A percentile compares a stretch with the other conserved stretches of the same genome.
These are phyloP conservation scores for Trichomonas vaginalis DNA, from an alignment of 208 protist genomes.

Conservation along the genomic window DNA sequence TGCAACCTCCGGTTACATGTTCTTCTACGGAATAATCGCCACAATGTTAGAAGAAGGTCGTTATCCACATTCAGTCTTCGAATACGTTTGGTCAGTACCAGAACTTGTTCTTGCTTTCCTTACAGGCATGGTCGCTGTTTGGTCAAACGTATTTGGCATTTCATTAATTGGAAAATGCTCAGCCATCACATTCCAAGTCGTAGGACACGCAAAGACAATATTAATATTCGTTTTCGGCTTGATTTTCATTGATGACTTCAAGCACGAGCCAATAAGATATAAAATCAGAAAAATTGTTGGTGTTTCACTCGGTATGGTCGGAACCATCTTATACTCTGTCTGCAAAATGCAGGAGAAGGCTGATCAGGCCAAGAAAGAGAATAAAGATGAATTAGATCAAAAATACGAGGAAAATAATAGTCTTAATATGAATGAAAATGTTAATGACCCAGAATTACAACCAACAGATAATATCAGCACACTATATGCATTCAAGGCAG, in stretches of 20 bases:
- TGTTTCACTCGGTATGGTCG: neutral
- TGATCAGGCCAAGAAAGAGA: neutral
- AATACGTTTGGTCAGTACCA: neutral
- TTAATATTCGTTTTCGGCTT: conserved; percentile 24
- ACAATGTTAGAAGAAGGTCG: neutral
- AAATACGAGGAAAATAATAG: too few species aligned
- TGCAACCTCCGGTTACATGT: neutral
- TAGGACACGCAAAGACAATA: conserved; percentile 27
- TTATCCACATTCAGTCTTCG: neutral
- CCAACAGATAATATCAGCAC: too few species aligned
- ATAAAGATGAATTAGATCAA: too few species aligned
- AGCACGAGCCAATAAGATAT: neutral
- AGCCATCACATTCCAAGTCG: conserved; percentile 29
- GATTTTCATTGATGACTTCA: neutral
- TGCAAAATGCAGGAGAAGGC: neutral
- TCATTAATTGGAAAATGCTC: conserved; percentile 29
- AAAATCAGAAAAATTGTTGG: neutral
- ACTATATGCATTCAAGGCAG: too few species aligned
- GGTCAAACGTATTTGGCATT: conserved; percentile 13
- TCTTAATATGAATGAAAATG: too few species aligned
- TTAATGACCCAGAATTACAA: too few species aligned
- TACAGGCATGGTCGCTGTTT: conserved; percentile 20
- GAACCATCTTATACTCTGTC: neutral
- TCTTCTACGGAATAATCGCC: neutral
- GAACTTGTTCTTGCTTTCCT: neutral